These are phyloP conservation scores for Penicillium sp. DNA, from an alignment of 2,329 filamentous ascomycete species.

Conservation along the genomic window DNA sequence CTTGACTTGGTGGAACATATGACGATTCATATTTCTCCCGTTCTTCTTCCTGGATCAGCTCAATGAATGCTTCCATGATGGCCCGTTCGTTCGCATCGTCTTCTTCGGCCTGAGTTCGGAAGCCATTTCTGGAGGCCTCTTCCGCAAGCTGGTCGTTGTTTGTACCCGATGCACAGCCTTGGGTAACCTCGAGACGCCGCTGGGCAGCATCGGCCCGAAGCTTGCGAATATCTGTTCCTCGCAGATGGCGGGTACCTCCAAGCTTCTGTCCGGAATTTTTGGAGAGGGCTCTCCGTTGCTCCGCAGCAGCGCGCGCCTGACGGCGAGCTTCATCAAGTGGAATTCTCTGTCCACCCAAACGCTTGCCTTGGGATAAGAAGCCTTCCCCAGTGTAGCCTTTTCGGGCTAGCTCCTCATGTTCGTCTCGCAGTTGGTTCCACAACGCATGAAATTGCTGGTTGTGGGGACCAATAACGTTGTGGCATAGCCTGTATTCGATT, in stretches of 20 bases:
- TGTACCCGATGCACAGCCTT: constrained; percentile 75
- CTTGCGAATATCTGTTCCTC: constrained; percentile 68
- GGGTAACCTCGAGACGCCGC: constrained; percentile 65
- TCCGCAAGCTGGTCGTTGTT: constrained; percentile 66
- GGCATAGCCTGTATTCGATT: constrained; percentile 60
- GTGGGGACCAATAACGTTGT: constrained; percentile 83
- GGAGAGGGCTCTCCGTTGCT: constrained; percentile 63
- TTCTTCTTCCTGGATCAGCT: constrained; percentile 81
- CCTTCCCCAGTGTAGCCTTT: constrained; percentile 92
- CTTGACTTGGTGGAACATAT: constrained; percentile 55
- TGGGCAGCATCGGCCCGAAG: constrained; percentile 73
- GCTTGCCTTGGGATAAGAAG: constrained; percentile 74
- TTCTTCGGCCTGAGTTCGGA: constrained; percentile 81
- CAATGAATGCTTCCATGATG: constrained; percentile 82
- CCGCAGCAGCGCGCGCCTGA: constrained; percentile 71
- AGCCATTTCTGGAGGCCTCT: constrained; percentile 70
- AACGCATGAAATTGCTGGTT: constrained; percentile 79
- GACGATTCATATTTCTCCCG: constrained; percentile 59
- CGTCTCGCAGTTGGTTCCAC: constrained; percentile 87
- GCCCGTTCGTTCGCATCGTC: constrained; percentile 86
- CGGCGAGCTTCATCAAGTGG: constrained; percentile 73
- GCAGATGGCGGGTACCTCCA: constrained; percentile 62
- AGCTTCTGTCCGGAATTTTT: constrained; percentile 70
- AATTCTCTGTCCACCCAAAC: constrained; percentile 68
- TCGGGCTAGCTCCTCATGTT: constrained; percentile 72